Evolutionary conservation across 768 basidiomycete genomes (phyloP), one percentile per base, ranked within the genome.

Genomic region (Mycena latifolia): DNA sequence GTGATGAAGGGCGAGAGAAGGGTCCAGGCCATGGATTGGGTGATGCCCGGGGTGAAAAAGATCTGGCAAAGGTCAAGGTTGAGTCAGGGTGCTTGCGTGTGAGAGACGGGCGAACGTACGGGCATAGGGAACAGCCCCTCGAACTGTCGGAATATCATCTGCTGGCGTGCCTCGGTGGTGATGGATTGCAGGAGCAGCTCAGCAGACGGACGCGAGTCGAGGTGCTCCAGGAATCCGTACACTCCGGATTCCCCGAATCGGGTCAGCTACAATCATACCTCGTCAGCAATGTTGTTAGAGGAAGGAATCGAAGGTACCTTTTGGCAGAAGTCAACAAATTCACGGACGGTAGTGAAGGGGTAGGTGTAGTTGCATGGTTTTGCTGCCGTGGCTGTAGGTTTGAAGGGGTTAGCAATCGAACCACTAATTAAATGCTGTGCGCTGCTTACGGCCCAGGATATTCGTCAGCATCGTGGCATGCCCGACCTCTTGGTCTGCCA

Each of bases 11-110:
- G 86, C 17, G 85, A 79, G 8, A 90, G 78, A 15, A 89, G 76
- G 8, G 88, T 87, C 89, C 88, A 90, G 0, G 83, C 81, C 86
- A 87, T 88, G 10, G 83, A 77, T 72, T 90, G 89, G 3, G 88
- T 86, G 70, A 89, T 85, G 35, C 85, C 85, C 0, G 85, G 79
- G 52, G 84, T 80, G 72, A 88, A 88, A 78, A 79, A 86, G 43
- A 76, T 71, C 77, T 78, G 6, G 22, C 39, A 43, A 15, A 17
- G 15, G 37, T 39, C n/a, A n/a, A n/a, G n/a, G 37, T 37, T 10
- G 7, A 37, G 37, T 8, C 15, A 33, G 31, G 31, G 31, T n/a
- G 33, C 17, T 5, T 29, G 35, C 17, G 27, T 28, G 25, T 17
- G 15, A 63, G 20, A 18, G 11, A 18, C 9, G 15, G 9, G 22